Evolutionary conservation across 148 eudicot genomes (phyloP).

Genomic region (Rhododendron molle): DNA sequence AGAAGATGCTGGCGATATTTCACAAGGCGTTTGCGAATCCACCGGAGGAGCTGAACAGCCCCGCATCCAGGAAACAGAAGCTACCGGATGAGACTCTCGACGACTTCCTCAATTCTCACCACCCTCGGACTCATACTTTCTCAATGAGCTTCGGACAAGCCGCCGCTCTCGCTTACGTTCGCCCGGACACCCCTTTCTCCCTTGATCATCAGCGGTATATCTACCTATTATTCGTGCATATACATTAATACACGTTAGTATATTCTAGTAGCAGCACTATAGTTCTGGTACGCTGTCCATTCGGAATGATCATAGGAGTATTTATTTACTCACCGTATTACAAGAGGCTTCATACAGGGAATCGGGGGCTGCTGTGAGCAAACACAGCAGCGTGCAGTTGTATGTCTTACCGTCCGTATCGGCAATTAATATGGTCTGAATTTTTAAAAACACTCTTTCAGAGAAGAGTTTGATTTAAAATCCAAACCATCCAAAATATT

Average conservation of each 20-base stretch:
- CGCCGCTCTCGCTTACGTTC: constrained; percentile 85
- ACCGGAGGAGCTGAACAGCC: constrained; percentile 90
- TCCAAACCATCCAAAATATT: too few species aligned
- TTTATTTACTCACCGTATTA: too few species aligned
- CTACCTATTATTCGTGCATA: not conserved
- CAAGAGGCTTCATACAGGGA: too few species aligned
- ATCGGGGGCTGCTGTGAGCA: too few species aligned
- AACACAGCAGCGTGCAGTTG: too few species aligned
- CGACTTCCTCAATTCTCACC: constrained; percentile 41
- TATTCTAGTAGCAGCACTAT: not conserved
- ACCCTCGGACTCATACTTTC: constrained; percentile 30
- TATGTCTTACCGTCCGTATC: too few species aligned
- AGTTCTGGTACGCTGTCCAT: not conserved
- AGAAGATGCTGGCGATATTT: constrained; percentile 81
- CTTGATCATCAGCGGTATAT: constrained; percentile 38
- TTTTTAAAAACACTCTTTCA: too few species aligned
- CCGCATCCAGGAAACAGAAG: constrained; percentile 60
- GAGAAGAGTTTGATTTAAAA: too few species aligned
- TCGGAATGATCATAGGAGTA: not conserved
- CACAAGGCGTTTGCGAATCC: constrained; percentile 88
- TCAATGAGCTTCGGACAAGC: constrained; percentile 60
- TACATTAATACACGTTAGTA: not conserved
- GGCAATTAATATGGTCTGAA: too few species aligned
- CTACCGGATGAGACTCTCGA: constrained; percentile 62
- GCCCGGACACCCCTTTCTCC: constrained; percentile 23